Percentiles rank a stretch among this genome's conserved stretches.
These are phyloP conservation scores for Lanmaoa rubissima DNA, from an alignment of 768 basidiomycete genomes.

Conservation along the genomic window DNA sequence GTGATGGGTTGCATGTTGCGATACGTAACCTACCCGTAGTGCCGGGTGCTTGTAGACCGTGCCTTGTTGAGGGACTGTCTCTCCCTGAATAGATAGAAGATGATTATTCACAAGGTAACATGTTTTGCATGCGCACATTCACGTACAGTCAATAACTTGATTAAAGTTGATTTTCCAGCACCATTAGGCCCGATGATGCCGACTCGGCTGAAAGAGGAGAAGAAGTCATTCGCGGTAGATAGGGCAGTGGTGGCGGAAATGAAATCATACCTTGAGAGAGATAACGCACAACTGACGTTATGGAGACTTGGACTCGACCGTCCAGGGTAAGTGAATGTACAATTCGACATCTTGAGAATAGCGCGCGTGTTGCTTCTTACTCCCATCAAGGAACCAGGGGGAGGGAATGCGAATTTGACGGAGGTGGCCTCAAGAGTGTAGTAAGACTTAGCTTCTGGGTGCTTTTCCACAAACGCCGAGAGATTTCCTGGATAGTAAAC, in stretches of 20 bases:
- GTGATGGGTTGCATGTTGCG: slow-evolving; percentile 97
- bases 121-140: slow-evolving; percentile 2
- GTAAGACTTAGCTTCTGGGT: slow-evolving; percentile 94
- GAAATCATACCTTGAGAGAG: slow-evolving; percentile 74
- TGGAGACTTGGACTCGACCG: slow-evolving; percentile 72
- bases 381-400: slow-evolving; percentile 95
- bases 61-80: slow-evolving; percentile 88
- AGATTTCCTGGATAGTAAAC: slow-evolving; percentile 94
- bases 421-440: slow-evolving; percentile 93
- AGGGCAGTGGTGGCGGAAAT: slow-evolving; percentile 22
- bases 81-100: slow-evolving; percentile 54
- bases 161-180: slow-evolving; percentile 93
- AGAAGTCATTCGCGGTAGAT: slow-evolving; percentile 19
- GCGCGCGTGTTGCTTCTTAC: slow-evolving; percentile 95
- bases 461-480: slow-evolving; percentile 82
- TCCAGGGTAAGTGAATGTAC: slow-evolving; percentile 95
- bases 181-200: slow-evolving; percentile 93
- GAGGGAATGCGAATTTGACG: slow-evolving; percentile 93
- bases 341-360: slow-evolving; percentile 87
- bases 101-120: slow-evolving; percentile 11
- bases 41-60: slow-evolving; percentile 92
- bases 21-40: slow-evolving; percentile 93
- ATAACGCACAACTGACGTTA: slow-evolving; percentile 89
- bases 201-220: slow-evolving; percentile 61
- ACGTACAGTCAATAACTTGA: slow-evolving; percentile 86